phyloP scores from a whole-genome alignment of 805 yeast species.

The Grigorovia yakushimaensis region DNA sequence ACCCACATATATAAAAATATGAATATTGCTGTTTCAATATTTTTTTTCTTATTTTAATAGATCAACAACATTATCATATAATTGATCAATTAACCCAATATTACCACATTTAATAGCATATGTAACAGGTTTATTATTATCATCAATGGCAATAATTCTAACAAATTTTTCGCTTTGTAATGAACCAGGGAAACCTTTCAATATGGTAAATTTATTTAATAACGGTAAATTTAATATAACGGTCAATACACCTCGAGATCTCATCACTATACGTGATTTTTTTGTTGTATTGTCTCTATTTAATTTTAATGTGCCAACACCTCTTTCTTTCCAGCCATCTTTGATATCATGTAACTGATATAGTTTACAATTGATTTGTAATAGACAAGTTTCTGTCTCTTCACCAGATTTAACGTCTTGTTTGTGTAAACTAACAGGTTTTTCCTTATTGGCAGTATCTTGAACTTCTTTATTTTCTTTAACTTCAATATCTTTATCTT shows the following conservation, averaged over 20 bases:
- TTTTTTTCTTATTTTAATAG: slow-evolving; percentile 1
- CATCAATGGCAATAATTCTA: slow-evolving; percentile 60
- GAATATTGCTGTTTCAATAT: too few species aligned
- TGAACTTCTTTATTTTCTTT: slow-evolving; percentile 9
- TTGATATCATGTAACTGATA: slow-evolving; percentile 59
- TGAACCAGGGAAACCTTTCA: slow-evolving; percentile 81
- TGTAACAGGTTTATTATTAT: slow-evolving; percentile 61
- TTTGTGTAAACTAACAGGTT: slow-evolving; percentile 42
- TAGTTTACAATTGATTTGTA: slow-evolving; percentile 64
- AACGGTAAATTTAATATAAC: slow-evolving; percentile 74
- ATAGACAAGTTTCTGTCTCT: slow-evolving; percentile 67
- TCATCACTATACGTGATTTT: slow-evolving; percentile 71
- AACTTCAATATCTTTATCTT: slow-evolving; percentile 4
- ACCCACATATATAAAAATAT: neutral
- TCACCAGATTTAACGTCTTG: slow-evolving; percentile 75
- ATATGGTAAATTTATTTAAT: slow-evolving; percentile 47
- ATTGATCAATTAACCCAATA: slow-evolving; percentile 46
- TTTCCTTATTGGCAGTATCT: slow-evolving; percentile 7
- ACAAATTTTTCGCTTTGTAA: slow-evolving; percentile 74
- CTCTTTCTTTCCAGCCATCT: slow-evolving; percentile 94
- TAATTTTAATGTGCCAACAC: slow-evolving; percentile 78
- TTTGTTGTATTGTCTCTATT: slow-evolving; percentile 37
- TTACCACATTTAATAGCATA: slow-evolving; percentile 69
- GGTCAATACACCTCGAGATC: slow-evolving; percentile 76
- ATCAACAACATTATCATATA: slow-evolving; percentile 34